Evolutionary conservation across 2,329 filamentous ascomycete species (phyloP), one percentile per base, ranked within the genome.

Genomic region (Cadophora gregata): DNA sequence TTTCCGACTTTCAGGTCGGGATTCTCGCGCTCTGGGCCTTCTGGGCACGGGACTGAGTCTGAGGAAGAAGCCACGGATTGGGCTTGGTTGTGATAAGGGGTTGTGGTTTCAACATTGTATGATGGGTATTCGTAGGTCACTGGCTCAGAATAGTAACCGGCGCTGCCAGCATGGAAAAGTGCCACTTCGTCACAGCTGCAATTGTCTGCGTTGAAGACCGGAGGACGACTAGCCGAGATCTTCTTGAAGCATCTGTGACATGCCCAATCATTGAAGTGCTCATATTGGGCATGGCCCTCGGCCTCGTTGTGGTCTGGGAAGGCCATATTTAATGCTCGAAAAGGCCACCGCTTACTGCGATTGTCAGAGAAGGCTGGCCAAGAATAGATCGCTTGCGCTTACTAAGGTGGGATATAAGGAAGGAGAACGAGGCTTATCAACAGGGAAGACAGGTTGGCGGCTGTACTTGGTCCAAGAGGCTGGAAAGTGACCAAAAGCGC

Each of bases 181-280:
- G 63, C 70, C 10, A 69, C 45, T 55, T 72, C 70, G 14, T 67
- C 67, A 58, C 73, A 76, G 64, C 67, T 63, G 55, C 73, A 75
- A 21, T 75, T 75, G 12, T 73, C 72, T 10, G 66, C 19, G 50
- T 73, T 75, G 68, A 69, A 71, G 61, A 69, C 38, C 1, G 73
- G 74, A 29, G 70, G 73, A 16, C 73, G 71, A 12, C 67, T 65
- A 12, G 73, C 56, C 6, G 71, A 73, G 31, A 72, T 70, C 9
- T 63, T 64, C 42, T 71, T 71, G 66, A 68, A 70, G 68, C 73
- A 75, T 38, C 36, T 24, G 27, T 60, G 55, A 25, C 72, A 75
- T n/a, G 60, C 29, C 66, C 71, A 75, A n/a, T 67, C 61, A 14
- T 69, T 70, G 19, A 67, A 60, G 4, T 59, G 25, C 14, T 71